These are phyloP conservation scores for Cetraspora pellucida DNA, from an alignment of 192 early-diverging fungal genomes.

Conservation along the genomic window DNA sequence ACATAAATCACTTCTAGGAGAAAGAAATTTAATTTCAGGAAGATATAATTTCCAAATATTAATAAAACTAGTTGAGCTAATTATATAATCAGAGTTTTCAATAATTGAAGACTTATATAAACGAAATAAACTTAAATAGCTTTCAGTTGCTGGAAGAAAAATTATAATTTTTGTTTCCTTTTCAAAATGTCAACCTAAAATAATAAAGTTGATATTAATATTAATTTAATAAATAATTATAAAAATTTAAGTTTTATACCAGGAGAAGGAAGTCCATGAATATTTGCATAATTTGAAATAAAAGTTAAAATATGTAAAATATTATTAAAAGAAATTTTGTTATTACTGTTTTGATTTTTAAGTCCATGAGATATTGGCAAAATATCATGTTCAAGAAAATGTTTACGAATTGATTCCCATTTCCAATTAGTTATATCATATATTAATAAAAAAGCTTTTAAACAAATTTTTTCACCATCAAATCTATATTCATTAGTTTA, in stretches of 20 bases:
- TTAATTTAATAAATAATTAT: slow-evolving; percentile 9
- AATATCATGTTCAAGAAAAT: background rate
- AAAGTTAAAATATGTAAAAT: background rate
- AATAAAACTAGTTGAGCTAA: too few species aligned
- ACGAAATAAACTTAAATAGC: background rate
- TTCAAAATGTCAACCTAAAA: background rate
- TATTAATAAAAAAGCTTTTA: slow-evolving; percentile 5
- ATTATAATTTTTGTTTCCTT: background rate
- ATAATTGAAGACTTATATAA: too few species aligned
- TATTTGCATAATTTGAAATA: background rate
- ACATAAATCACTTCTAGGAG: background rate
- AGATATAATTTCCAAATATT: background rate
- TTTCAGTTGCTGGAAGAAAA: slow-evolving; percentile 7
- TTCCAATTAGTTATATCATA: background rate
- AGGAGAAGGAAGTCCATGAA: background rate
- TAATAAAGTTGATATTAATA: background rate
- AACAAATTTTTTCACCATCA: background rate
- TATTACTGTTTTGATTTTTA: background rate
- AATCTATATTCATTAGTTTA: background rate
- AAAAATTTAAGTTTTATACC: background rate
- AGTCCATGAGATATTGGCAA: background rate
- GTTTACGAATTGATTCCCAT: background rate
- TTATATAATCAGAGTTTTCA: background rate
- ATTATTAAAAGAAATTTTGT: background rate
- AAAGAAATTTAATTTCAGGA: background rate